These are phyloP conservation scores for Lachnellula hyalina DNA, from an alignment of 2,329 filamentous ascomycete species.

Conservation along the genomic window DNA sequence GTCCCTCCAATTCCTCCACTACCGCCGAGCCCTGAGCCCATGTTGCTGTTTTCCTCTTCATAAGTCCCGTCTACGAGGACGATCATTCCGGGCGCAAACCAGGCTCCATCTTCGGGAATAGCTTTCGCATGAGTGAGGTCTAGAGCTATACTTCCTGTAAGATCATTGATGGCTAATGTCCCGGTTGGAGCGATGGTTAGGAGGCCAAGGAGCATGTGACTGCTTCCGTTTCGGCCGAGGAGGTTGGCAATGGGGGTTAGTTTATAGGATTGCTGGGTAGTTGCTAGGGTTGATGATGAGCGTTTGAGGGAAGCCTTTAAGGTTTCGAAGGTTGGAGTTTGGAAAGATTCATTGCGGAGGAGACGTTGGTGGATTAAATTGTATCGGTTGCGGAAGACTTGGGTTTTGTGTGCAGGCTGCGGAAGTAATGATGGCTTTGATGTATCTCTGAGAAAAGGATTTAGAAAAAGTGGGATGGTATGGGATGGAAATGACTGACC, in stretches of 20 bases:
- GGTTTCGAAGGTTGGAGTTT: conserved; percentile 68
- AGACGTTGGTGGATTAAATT: conserved; percentile 89
- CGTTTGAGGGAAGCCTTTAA: conserved; percentile 50
- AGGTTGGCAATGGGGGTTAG: conserved; percentile 79
- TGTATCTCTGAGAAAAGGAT: conserved; percentile 42
- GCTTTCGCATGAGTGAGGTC: conserved; percentile 76
- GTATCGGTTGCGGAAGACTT: conserved; percentile 83
- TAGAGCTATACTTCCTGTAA: conserved; percentile 81
- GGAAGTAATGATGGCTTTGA: conserved; percentile 69
- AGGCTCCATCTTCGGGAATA: conserved; percentile 80
- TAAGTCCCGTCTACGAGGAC: conserved; percentile 94
- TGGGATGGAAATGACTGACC: conserved; percentile 41
- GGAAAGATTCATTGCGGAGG: conserved; percentile 88
- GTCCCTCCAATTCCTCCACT: conserved; percentile 81
- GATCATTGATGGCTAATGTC: conserved; percentile 73
- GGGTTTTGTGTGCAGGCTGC: conserved; percentile 72
- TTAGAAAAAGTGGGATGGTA: conserved; percentile 6
- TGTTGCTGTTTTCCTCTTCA: conserved; percentile 77
- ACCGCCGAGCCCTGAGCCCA: conserved; percentile 65
- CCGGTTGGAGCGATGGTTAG: conserved; percentile 77
- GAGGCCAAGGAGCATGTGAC: conserved; percentile 82
- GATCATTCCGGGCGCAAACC: conserved; percentile 95
- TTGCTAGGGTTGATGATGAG: conserved; percentile 50
- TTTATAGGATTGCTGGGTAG: conserved; percentile 65
- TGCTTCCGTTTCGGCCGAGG: conserved; percentile 73